phyloP scores from a whole-genome alignment of 495 filamentous ascomycete species.

The Daldinia concentrica region DNA sequence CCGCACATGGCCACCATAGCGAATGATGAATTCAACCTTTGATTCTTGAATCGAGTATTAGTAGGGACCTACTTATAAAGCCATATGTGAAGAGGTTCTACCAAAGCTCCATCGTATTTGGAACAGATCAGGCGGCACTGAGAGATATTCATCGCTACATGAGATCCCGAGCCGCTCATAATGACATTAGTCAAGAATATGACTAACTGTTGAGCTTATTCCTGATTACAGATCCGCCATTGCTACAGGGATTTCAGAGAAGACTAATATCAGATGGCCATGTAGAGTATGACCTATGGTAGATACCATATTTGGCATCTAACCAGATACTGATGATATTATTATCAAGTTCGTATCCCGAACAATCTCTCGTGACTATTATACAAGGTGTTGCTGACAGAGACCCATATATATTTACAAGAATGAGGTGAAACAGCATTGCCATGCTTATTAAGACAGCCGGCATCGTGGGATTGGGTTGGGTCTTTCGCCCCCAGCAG shows the following conservation, averaged over 20 bases:
- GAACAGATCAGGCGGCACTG: background rate
- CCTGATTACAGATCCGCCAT: background rate
- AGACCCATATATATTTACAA: no score
- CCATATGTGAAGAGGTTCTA: background rate
- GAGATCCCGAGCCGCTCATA: background rate
- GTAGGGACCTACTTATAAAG: background rate
- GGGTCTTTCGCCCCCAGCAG: background rate
- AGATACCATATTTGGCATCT: background rate
- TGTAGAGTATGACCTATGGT: background rate
- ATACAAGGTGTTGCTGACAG: no score
- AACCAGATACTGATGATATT: background rate
- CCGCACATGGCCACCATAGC: constrained; percentile 13
- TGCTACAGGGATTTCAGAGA: background rate
- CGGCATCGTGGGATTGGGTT: background rate
- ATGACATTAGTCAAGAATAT: background rate
- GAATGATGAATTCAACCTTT: constrained; percentile 6
- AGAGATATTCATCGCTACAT: background rate
- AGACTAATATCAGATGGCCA: background rate
- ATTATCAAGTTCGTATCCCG: background rate
- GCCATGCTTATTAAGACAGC: background rate
- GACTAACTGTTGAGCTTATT: background rate
- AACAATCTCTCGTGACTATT: no score
- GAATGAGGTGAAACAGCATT: background rate
- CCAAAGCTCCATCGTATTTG: background rate
- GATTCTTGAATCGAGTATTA: background rate